Evolutionary conservation across 345 rosid genomes (phyloP), one percentile per base, ranked within the genome.

Genomic region (Populus euphratica): DNA sequence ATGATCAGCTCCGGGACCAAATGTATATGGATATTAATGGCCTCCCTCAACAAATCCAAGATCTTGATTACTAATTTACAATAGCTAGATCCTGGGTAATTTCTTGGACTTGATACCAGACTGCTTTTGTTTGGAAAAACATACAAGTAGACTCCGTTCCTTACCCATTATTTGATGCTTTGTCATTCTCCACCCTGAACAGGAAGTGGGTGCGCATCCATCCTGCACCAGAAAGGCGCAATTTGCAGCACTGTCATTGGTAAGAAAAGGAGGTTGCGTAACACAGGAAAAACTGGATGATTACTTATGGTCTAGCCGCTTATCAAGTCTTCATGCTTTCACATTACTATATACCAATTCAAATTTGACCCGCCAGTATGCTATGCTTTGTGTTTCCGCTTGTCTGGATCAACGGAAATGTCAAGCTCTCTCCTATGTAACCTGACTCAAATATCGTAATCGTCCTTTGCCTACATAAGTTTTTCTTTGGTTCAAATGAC

Each of bases 151-250:
- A 63, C 63, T 49, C 44, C 27, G 64, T 63, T 62, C 17, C 56
- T 35, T n/a, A 6, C 56, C 23, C 8, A 35, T 25, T 68, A 36
- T 52, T 11, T 50, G 44, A 52, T 76, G 73, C 73, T 33, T 54
- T 68, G 67, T 38, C 73, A 76, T 50, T 54, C 72, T 36, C 78
- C 73, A 68, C 73, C 36, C 56, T 12, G 16, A 39, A 10, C 12
- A 18, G 33, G 33, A 35, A 33, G 41, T 35, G 1, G 18, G 2
- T 66, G 14, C 6, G 35, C 69, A 8, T 16, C 5, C 17, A 67
- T 8, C 2, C 23, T 44, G 50, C 50, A 44, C 70, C 70, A 70
- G 56, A 49, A 33, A 50, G 29, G 63, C 20, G 29, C 44, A 52
- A 18, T 8, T 49, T 50, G 61, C 74, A 20, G 8, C 35, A 12